These are phyloP conservation scores for Heliamphora exappendiculata DNA, from an alignment of 148 eudicot genomes.

Conservation along the genomic window DNA sequence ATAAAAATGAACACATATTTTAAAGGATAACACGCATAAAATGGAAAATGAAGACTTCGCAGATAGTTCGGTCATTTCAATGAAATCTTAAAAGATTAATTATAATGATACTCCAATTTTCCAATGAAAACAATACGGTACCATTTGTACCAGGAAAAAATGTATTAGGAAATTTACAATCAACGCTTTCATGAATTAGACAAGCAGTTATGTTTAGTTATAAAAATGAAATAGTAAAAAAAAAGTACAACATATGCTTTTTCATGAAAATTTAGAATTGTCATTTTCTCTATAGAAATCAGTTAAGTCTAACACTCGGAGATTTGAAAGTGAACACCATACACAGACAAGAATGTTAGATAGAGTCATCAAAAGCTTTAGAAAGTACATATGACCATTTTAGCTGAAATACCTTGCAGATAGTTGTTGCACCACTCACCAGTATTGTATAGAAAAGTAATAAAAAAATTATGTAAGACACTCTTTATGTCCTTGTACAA, in stretches of 20 bases:
- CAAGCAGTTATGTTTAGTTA: no score
- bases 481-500: background rate
- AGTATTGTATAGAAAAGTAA: background rate
- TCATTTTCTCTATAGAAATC: no score
- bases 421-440: background rate
- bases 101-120: background rate
- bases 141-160: background rate
- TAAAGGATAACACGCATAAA: background rate
- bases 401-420: background rate
- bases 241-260: no score
- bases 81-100: background rate
- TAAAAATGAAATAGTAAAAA: background rate
- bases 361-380: background rate
- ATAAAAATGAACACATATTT: background rate
- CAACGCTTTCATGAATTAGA: background rate
- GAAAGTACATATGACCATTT: background rate
- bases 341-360: background rate
- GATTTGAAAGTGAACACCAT: no score
- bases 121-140: background rate
- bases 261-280: background rate
- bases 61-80: background rate
- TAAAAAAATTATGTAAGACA: background rate
- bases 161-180: no score
- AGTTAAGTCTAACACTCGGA: no score
- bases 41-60: background rate